Evolutionary conservation across 169 alveolate species (phyloP).

Genomic region (Cryptosporidium andersoni): DNA sequence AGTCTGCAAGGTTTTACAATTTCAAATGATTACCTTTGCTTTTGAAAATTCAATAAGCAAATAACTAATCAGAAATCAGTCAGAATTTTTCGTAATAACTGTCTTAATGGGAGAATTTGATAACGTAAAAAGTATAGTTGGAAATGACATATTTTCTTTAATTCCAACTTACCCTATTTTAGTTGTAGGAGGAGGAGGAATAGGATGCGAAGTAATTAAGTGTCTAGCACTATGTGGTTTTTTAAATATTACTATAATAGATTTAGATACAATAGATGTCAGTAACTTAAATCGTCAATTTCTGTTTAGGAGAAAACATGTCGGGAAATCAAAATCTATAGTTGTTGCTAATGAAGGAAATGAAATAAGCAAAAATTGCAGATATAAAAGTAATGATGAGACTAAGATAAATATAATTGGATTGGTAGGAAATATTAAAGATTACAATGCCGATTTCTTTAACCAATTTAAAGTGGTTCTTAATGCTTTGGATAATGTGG

Average conservation of each 20-base stretch:
- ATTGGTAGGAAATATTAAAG: slow-evolving; percentile 86
- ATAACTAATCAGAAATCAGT: too few relatives aligned
- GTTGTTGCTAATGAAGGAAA: slow-evolving; percentile 84
- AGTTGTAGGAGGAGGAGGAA: slow-evolving; percentile 98
- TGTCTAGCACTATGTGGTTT: slow-evolving; percentile 92
- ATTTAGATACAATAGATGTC: slow-evolving; percentile 94
- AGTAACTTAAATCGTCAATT: slow-evolving; percentile 98
- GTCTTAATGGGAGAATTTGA: slow-evolving; percentile 15
- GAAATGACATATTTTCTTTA: slow-evolving; percentile 71
- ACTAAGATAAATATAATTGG: slow-evolving; percentile 78
- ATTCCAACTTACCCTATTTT: slow-evolving; percentile 77
- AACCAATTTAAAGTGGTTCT: slow-evolving; percentile 88
- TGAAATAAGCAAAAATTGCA: slow-evolving; percentile 77
- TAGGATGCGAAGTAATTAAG: slow-evolving; percentile 98
- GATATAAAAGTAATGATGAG: slow-evolving; percentile 73
- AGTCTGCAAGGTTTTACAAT: too few relatives aligned
- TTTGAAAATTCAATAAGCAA: too few relatives aligned
- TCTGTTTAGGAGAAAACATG: slow-evolving; percentile 88
- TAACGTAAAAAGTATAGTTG: slow-evolving; percentile 68
- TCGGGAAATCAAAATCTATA: slow-evolving; percentile 85
- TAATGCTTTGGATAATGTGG: slow-evolving; percentile 94
- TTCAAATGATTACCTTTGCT: too few relatives aligned
- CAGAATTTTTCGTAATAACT: slow-evolving; percentile 18
- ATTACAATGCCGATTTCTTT: slow-evolving; percentile 83
- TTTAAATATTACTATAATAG: slow-evolving; percentile 91